These are phyloP conservation scores for Karstenula rhodostoma DNA, from an alignment of 2,329 filamentous ascomycete genomes.

Conservation along the genomic window DNA sequence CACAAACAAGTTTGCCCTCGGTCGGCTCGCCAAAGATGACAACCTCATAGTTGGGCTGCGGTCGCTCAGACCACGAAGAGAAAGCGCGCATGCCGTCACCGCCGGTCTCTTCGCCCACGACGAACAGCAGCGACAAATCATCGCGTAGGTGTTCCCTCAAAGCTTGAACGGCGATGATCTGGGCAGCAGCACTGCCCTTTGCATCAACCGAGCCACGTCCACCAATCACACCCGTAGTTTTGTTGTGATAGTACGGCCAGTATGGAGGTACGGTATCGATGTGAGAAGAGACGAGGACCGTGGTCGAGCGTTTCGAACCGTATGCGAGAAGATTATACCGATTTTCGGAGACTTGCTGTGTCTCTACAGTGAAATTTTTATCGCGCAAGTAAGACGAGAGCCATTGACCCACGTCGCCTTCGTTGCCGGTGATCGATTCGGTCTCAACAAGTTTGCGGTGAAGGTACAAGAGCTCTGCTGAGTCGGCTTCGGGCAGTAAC, in stretches of 20 bases:
- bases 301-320: constrained; percentile 59
- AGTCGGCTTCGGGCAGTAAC: constrained; percentile 32
- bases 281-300: constrained; percentile 77
- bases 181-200: constrained; percentile 70
- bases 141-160: constrained; percentile 56
- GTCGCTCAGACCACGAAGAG: constrained; percentile 47
- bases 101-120: constrained; percentile 81
- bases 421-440: constrained; percentile 74
- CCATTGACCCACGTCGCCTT: constrained; percentile 73
- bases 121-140: constrained; percentile 63
- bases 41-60: constrained; percentile 62
- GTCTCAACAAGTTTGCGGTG: constrained; percentile 79
- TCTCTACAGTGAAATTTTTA: constrained; percentile 69
- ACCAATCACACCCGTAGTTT: constrained; percentile 63
- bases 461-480: constrained; percentile 68
- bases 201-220: constrained; percentile 77
- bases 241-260: constrained; percentile 69
- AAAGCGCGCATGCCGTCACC: constrained; percentile 79
- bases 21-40: constrained; percentile 95
- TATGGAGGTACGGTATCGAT: constrained; percentile 78
- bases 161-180: constrained; percentile 72
- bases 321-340: constrained; percentile 83
- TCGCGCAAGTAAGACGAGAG: constrained; percentile 71
- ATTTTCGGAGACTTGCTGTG: constrained; percentile 59
- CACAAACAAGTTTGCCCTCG: constrained; percentile 83